A percentile compares a stretch with the other conserved stretches of the same genome.
These are phyloP conservation scores for Penicillium corylophilum DNA, from an alignment of 2,329 filamentous ascomycete genomes.

Conservation along the genomic window DNA sequence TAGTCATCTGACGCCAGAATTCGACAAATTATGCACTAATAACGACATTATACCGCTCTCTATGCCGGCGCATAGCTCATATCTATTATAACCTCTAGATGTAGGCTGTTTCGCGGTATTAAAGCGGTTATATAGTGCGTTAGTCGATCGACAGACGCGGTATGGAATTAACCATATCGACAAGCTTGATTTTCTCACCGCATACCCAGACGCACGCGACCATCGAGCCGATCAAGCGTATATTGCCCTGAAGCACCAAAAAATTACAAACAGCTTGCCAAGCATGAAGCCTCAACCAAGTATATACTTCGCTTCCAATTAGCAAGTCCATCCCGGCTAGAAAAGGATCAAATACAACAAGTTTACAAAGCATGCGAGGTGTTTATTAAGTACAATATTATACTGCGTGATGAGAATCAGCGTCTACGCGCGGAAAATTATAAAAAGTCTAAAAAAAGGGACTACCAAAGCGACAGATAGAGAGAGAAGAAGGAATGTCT, in stretches of 20 bases:
- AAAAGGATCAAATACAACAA: neutral
- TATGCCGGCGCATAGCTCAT: conserved; percentile 31
- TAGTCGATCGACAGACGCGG: neutral
- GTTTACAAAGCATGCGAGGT: neutral
- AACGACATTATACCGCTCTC: conserved; percentile 41
- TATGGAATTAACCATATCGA: neutral
- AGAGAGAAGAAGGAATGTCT: no score
- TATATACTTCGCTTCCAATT: neutral
- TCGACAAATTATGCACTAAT: conserved; percentile 34
- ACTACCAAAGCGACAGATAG: no score
- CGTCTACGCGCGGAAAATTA: no score
- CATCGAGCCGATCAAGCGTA: neutral
- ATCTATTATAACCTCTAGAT: conserved; percentile 7
- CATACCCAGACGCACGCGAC: neutral
- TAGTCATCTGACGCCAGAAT: conserved; percentile 36
- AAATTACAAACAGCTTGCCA: neutral
- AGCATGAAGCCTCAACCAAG: neutral
- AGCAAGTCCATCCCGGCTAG: neutral
- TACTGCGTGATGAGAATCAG: no score
- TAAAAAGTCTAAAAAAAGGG: no score
- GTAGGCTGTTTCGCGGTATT: conserved; percentile 4
- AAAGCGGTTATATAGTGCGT: conserved; percentile 1
- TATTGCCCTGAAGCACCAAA: neutral
- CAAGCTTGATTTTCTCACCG: no score
- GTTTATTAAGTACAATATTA: no score